These are phyloP conservation scores for Trichoderma sp. DNA, from an alignment of 2,329 filamentous ascomycete species.

Conservation along the genomic window DNA sequence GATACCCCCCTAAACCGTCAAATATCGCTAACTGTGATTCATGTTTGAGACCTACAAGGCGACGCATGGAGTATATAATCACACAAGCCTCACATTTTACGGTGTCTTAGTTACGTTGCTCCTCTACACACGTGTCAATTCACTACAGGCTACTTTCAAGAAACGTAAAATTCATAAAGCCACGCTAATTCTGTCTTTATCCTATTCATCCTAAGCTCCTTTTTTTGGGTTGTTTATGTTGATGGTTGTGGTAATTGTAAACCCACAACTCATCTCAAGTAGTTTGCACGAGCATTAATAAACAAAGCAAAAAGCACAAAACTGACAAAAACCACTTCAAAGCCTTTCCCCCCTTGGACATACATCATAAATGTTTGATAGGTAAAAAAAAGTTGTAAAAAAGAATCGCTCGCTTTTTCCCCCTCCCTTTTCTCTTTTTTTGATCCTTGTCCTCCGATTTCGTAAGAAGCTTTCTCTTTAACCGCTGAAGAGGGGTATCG, in stretches of 20 bases:
- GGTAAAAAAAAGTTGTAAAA: neutral
- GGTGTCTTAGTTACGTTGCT: neutral
- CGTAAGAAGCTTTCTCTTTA: slow-evolving; percentile 24
- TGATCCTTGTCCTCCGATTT: neutral
- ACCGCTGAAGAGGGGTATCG: slow-evolving; percentile 25
- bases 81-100: neutral
- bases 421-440: neutral
- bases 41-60: neutral
- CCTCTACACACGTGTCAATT: neutral
- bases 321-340: neutral
- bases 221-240: neutral
- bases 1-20: slow-evolving; percentile 5
- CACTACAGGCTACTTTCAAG: neutral
- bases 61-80: neutral
- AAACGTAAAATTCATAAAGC: slow-evolving; percentile 8
- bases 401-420: slow-evolving; percentile 9
- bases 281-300: neutral
- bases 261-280: neutral
- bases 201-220: neutral
- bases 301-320: neutral
- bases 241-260: neutral
- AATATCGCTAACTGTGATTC: slow-evolving; percentile 9
- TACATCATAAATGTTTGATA: slow-evolving; percentile 19
- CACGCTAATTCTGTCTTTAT: neutral
- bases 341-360: neutral